Base-by-base conservation (phyloP, 306 rosid species). In the Trichosanthes truncata region DNA sequence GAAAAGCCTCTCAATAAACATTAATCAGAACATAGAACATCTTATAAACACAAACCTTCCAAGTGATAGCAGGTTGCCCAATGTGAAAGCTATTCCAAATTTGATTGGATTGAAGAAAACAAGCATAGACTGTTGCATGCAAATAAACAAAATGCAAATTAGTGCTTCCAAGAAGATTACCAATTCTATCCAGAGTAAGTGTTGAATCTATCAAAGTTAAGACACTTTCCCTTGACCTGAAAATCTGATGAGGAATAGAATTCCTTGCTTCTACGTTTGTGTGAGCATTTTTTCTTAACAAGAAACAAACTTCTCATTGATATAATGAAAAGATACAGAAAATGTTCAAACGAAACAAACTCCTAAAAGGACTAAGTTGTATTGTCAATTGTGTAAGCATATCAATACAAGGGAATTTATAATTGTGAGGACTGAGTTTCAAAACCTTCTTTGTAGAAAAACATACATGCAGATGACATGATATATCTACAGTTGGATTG, bases 51-150 rank as follows among this genome's bases (percentile, higher is more conserved):
- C 85, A 81, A 87, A 94, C 98, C 98, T 94, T 87, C 98, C 97
- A 41, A 94, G 87, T 36, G 98, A 85, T 81, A 92, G 97, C 86
- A 94, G 79, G 88, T 94, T 92, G 25, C 98, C 98, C 78, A 94
- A 86, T n/a, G 98, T 92, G 89, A 94, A 92, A 55, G 97, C 81
- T 61, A 94, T 86, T 12, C 88, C 98, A 81, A 94, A 94, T 89
- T 94, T 94, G 88, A 94, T 87, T 60, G 98, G 98, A 78, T 90
- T 85, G 84, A 94, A 84, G 87, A 94, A 92, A 84, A 94, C 97
- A 74, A 94, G 90, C 97, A 94, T 81, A 6, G 98, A 94, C 98
- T 94, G 97, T 83, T 53, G 71, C 81, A 87, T 67, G 84, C 21
- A 78, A 68, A 45, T 48, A 81, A 83, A 79, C 72, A 35, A 12